Percentiles rank a stretch among this genome's conserved stretches.
Evolutionary conservation across 345 rosid species (phyloP).

Genomic region (Syzygium aromaticum): DNA sequence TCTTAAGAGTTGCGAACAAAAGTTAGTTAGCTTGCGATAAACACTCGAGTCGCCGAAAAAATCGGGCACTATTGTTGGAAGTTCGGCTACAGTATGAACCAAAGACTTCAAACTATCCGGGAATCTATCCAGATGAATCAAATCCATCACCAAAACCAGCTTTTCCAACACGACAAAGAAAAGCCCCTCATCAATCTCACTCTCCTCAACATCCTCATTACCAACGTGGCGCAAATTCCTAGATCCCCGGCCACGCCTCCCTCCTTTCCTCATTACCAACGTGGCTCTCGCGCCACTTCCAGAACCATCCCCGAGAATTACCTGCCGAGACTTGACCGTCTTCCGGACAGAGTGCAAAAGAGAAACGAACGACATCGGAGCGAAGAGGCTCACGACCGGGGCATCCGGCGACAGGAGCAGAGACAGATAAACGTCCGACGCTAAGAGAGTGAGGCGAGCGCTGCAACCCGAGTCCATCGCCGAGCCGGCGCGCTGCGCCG

Average conservation of each 20-base stretch:
- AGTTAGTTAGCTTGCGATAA: constrained; percentile 32
- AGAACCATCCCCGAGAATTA: background rate
- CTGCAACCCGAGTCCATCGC: constrained; percentile 47
- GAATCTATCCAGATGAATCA: constrained; percentile 71
- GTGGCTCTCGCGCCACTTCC: constrained; percentile 3
- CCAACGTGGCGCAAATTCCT: background rate
- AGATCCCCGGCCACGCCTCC: constrained; percentile 2
- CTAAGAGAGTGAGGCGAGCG: constrained; percentile 29
- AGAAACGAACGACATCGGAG: constrained; percentile 62
- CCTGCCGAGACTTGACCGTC: constrained; percentile 35
- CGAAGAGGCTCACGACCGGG: constrained; percentile 71
- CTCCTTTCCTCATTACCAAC: constrained; percentile 2
- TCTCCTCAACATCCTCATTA: constrained; percentile 19
- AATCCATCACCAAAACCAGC: constrained; percentile 41
- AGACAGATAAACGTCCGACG: constrained; percentile 46
- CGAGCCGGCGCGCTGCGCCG: constrained; percentile 33
- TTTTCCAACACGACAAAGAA: constrained; percentile 33
- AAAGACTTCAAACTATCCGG: constrained; percentile 72
- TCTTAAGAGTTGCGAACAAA: constrained; percentile 45
- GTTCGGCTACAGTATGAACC: constrained; percentile 57
- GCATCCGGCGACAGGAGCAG: constrained; percentile 53
- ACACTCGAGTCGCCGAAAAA: constrained; percentile 11
- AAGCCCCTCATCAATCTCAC: constrained; percentile 27
- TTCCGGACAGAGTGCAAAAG: constrained; percentile 66
- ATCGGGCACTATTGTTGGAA: constrained; percentile 41